Conservation (phyloP, 179 eudicot genomes). For the Beta macrorhiza region DNA sequence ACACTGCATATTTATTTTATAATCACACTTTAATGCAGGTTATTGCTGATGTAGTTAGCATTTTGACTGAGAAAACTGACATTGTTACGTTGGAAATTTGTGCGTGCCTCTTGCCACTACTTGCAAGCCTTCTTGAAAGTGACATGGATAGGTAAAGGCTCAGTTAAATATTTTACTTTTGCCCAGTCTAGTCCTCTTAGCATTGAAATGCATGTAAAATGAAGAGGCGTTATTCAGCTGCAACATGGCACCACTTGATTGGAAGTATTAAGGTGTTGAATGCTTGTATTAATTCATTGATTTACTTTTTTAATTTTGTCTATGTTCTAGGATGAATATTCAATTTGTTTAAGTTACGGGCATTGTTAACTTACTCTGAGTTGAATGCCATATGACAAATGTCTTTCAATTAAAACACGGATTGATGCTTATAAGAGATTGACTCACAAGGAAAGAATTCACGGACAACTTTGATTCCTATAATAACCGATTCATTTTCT, state of each 20-base stretch:
- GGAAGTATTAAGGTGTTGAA: background rate
- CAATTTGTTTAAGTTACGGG: background rate
- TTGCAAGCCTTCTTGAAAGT: slow-evolving; percentile 74
- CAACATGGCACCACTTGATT: background rate
- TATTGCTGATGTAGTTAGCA: slow-evolving; percentile 71
- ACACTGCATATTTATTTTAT: slow-evolving; percentile 15
- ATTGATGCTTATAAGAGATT: background rate
- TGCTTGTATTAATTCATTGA: background rate
- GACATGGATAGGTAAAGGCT: slow-evolving; percentile 66
- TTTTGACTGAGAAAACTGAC: slow-evolving; percentile 72
- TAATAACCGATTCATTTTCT: too few species aligned
- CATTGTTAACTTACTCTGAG: background rate
- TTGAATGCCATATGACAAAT: background rate
- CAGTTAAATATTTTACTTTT: slow-evolving; percentile 4
- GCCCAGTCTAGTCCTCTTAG: background rate
- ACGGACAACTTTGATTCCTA: too few species aligned
- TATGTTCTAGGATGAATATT: background rate
- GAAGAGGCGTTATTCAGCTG: background rate
- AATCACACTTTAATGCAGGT: slow-evolving; percentile 52
- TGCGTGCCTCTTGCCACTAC: slow-evolving; percentile 72
- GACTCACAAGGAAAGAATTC: too few species aligned
- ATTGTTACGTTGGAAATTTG: slow-evolving; percentile 80
- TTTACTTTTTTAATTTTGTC: background rate
- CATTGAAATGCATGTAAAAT: background rate
- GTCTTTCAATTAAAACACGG: background rate